Evolutionary conservation across 805 yeast species (phyloP), one percentile per base, ranked within the genome.

Genomic region (Wickerhamiella kazuoi): DNA sequence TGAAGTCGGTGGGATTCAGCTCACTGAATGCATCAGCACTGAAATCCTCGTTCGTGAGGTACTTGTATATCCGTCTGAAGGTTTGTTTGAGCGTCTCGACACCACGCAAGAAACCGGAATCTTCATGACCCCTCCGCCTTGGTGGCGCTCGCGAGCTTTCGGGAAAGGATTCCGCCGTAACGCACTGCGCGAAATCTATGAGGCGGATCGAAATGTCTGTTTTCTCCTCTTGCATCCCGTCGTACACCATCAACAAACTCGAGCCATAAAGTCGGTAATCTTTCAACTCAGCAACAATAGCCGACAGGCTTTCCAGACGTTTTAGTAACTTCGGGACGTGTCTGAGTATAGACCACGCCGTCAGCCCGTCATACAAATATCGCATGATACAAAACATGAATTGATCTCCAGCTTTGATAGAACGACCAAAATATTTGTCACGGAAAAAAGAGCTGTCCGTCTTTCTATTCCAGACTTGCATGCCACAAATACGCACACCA

Each of bases 141-240:
- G 96, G 95, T 3, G 95, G 94, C 39, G 74, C 77, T 1, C 71
- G 66, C 15, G 69, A 65, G 13, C 57, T 50, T 14, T 55, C 55
- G 0, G 65, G 59, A 15, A 63, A 45, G 42, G 70, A 71, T 33
- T 72, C 76, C 2, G 73, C 73, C 24, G 83, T 79, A 14, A 83
- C 77, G 51, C 93, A 79, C 54, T 86, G 94, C 1, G 97, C 97
- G 66, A 90, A 90, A 60, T 90, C 99, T 48, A 90, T 90, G 40
- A 93, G 69, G 45, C 84, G 72, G 24, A 52, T 40, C 7, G 51
- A 43, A 34, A 50, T 44, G 36, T 49, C 49, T 19, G 54, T 48
- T 30, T 47, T 47, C n/a, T 43, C 47, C 18, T 34, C 39, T 17
- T 47, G 52, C 2, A 41, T 51, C 11, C 84, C 93, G 53, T 90